Conservation (phyloP, 2,329 filamentous ascomycete genomes). For the Penicillium olsonii region DNA sequence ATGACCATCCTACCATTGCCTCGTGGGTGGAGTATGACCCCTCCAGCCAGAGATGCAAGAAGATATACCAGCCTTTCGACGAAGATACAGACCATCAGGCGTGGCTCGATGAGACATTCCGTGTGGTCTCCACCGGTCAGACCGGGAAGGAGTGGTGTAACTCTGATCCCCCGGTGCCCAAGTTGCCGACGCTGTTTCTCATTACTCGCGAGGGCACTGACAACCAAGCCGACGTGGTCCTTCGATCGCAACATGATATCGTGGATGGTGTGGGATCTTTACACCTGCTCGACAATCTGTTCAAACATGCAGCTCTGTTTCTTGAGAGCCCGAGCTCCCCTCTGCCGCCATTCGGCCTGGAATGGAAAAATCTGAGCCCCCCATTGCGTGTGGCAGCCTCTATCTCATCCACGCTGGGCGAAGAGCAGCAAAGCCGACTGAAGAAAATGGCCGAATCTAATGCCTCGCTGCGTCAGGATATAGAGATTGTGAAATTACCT, state of each 20-base stretch:
- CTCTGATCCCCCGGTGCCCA: slow-evolving; percentile 25
- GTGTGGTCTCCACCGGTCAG: slow-evolving; percentile 9
- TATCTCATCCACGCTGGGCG: slow-evolving; percentile 10
- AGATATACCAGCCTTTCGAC: slow-evolving; percentile 20
- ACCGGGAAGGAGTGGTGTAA: slow-evolving; percentile 29
- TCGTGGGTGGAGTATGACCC: slow-evolving; percentile 22
- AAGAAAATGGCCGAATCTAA: slow-evolving; percentile 13
- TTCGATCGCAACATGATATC: slow-evolving; percentile 26
- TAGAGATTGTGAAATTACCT: slow-evolving; percentile 23
- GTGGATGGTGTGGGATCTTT: slow-evolving; percentile 27
- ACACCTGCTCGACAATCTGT: slow-evolving; percentile 22
- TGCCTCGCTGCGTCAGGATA: slow-evolving; percentile 7
- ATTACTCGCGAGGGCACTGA: background rate
- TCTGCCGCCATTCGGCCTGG: slow-evolving; percentile 17
- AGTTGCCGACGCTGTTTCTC: slow-evolving; percentile 25
- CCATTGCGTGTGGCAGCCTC: slow-evolving; percentile 23
- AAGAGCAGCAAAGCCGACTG: slow-evolving; percentile 11
- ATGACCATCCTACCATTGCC: slow-evolving; percentile 27
- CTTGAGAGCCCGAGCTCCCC: slow-evolving; percentile 10
- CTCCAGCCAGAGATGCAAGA: slow-evolving; percentile 18
- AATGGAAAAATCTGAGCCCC: slow-evolving; percentile 25
- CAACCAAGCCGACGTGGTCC: slow-evolving; percentile 18
- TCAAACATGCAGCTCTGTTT: slow-evolving; percentile 15
- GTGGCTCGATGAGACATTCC: slow-evolving; percentile 24
- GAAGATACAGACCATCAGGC: background rate